phyloP scores from a whole-genome alignment of 2,329 filamentous ascomycete genomes.

The Huntiella moniliformis region DNA sequence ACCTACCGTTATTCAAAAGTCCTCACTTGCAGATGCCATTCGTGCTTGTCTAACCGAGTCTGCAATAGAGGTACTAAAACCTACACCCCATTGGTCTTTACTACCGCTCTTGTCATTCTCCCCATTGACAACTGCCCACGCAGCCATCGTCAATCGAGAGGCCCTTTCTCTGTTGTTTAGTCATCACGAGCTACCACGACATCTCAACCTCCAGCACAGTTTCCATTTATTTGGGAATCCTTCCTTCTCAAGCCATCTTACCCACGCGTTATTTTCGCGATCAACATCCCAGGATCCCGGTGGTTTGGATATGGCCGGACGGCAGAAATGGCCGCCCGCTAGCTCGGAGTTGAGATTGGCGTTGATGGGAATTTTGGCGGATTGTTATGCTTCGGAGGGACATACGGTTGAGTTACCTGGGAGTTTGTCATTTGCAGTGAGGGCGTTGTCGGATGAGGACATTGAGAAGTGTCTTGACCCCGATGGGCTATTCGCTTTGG shows the following conservation, averaged over 20 bases:
- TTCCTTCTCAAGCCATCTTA: conserved; percentile 60
- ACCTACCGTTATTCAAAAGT: conserved; percentile 9
- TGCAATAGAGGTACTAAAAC: conserved; percentile 14
- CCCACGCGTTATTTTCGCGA: conserved; percentile 60
- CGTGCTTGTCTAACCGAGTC: conserved; percentile 16
- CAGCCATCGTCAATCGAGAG: conserved; percentile 56
- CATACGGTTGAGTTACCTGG: conserved; percentile 35
- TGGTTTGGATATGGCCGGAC: conserved; percentile 62
- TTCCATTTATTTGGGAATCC: conserved; percentile 79
- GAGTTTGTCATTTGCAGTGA: conserved; percentile 64
- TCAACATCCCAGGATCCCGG: conserved; percentile 37
- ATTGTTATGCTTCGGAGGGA: conserved; percentile 38
- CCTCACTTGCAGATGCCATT: conserved; percentile 13
- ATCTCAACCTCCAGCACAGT: conserved; percentile 55
- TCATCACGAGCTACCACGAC: conserved; percentile 49
- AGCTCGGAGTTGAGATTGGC: conserved; percentile 83
- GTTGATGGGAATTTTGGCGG: conserved; percentile 66
- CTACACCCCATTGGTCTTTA: conserved; percentile 38
- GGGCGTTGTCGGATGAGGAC: conserved; percentile 59
- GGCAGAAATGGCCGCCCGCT: conserved; percentile 79
- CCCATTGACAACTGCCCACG: conserved; percentile 55
- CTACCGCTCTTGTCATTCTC: conserved; percentile 55
- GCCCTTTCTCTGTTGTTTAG: conserved; percentile 60
- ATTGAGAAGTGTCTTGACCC: conserved; percentile 71
- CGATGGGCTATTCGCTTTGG: conserved; percentile 68